Evolutionary conservation across 306 rosid genomes (phyloP), one percentile per base, ranked within the genome.

Genomic region (Hylodesmum podocarpum): DNA sequence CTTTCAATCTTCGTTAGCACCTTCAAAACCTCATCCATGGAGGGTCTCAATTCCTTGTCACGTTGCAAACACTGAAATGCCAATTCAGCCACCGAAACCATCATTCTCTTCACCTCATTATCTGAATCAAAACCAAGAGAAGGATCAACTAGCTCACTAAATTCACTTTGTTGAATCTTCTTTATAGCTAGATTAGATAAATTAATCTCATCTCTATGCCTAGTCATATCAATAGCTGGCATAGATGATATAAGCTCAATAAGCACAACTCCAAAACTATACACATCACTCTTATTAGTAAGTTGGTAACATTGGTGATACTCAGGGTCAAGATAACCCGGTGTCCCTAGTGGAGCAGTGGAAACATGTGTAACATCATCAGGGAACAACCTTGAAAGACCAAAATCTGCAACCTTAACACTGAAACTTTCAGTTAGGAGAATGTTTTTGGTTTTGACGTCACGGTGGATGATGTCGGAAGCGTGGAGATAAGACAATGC

Each of bases 281-380:
- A 86, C 4, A 89, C 97, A 68, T 91, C 95, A 39, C 97, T 91
- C 87, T 91, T 91, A 27, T 76, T 78, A 0, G 91, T 86, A 51
- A 91, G 90, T 70, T 91, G 89, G 74, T 85, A 88, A 37, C 93
- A 88, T 5, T 82, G 85, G 70, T 88, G 86, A 75, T 91, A 88
- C 34, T 89, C 93, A 1, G 93, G 97, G 25, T 89, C 93, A 27
- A 89, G 87, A 14, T 89, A 88, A 9, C 95, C 97, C 1, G 90
- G 95, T 0, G 95, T 88, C 41, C 97, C 97, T 64, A 88, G 95
- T 29, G 97, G 97, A 7, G 90, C 85, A 6, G 93, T 89, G 18
- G 97, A 89, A 36, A 85, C 87, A 70, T 91, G 97, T 1, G 87
- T 80, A 15, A 80, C 91, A 43, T 91, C 86, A 2, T 16, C 14